Conservation (phyloP, 176 grass and related monocot species). For the Bromus sterilis region DNA sequence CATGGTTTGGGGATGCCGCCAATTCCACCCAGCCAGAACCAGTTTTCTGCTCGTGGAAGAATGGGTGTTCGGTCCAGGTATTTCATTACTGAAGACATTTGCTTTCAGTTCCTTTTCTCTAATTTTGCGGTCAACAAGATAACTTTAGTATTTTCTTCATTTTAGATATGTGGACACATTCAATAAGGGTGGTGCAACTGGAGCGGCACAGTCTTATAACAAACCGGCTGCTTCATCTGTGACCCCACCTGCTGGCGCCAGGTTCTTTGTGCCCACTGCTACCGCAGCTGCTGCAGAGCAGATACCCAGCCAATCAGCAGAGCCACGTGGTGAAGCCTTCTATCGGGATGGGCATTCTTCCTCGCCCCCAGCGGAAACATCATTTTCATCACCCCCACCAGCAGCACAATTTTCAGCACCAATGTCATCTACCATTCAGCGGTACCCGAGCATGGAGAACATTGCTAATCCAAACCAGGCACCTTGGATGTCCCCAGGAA, state of each 20-base stretch:
- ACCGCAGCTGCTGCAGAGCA: slow-evolving; percentile 28
- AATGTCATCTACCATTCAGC: slow-evolving; percentile 53
- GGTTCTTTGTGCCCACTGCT: slow-evolving; percentile 64
- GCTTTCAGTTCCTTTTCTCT: background rate
- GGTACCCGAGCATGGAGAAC: slow-evolving; percentile 64
- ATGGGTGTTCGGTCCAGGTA: slow-evolving; percentile 91
- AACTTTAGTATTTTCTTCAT: background rate
- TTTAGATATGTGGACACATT: slow-evolving; percentile 95
- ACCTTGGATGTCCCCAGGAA: slow-evolving; percentile 17
- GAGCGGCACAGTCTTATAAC: slow-evolving; percentile 44
- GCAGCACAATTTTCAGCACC: slow-evolving; percentile 37
- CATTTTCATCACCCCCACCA: slow-evolving; percentile 46
- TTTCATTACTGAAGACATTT: background rate
- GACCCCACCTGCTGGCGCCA: slow-evolving; percentile 49
- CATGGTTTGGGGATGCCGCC: slow-evolving; percentile 64
- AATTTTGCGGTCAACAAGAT: background rate
- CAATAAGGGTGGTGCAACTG: slow-evolving; percentile 54
- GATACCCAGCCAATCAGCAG: slow-evolving; percentile 24
- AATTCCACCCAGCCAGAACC: slow-evolving; percentile 80
- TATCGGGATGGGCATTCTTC: slow-evolving; percentile 34
- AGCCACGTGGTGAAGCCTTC: slow-evolving; percentile 35
- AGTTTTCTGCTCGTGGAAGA: slow-evolving; percentile 81
- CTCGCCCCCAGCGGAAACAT: slow-evolving; percentile 34
- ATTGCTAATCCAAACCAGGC: slow-evolving; percentile 35
- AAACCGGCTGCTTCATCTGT: slow-evolving; percentile 56